These are phyloP conservation scores for Tricholoma terreum DNA, from an alignment of 768 basidiomycete genomes.

Conservation along the genomic window DNA sequence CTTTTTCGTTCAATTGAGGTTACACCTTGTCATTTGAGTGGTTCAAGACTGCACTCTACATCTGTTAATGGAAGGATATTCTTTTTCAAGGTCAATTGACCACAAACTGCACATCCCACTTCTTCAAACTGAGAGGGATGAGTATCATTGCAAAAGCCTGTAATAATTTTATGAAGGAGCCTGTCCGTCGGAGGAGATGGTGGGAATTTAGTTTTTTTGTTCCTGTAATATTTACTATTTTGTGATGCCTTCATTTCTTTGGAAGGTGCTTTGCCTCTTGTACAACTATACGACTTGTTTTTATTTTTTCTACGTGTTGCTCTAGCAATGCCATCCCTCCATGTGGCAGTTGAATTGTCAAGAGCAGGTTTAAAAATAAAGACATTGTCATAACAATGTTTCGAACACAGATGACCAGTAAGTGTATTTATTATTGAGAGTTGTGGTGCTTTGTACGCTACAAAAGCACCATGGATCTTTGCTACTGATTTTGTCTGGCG, in stretches of 20 bases:
- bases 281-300: too few relatives aligned
- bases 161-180: neutral
- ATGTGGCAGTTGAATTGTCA: too few relatives aligned
- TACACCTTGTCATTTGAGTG: neutral
- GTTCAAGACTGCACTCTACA: neutral
- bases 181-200: too few relatives aligned
- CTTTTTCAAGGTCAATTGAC: neutral
- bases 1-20: neutral
- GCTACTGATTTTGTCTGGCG: neutral
- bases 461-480: neutral
- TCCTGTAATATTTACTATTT: too few relatives aligned
- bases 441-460: neutral
- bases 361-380: neutral
- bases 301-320: too few relatives aligned
- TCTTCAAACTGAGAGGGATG: too few relatives aligned
- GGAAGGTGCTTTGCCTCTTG: too few relatives aligned
- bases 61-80: neutral
- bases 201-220: too few relatives aligned
- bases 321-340: too few relatives aligned
- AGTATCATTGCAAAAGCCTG: too few relatives aligned
- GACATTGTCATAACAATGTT: slow-evolving; percentile 1
- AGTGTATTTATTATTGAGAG: neutral
- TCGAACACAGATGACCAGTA: neutral
- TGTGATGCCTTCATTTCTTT: too few relatives aligned
- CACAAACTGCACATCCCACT: too few relatives aligned